Conservation (phyloP, 2,329 filamentous ascomycete species). For the Neofusicoccum sp. region DNA sequence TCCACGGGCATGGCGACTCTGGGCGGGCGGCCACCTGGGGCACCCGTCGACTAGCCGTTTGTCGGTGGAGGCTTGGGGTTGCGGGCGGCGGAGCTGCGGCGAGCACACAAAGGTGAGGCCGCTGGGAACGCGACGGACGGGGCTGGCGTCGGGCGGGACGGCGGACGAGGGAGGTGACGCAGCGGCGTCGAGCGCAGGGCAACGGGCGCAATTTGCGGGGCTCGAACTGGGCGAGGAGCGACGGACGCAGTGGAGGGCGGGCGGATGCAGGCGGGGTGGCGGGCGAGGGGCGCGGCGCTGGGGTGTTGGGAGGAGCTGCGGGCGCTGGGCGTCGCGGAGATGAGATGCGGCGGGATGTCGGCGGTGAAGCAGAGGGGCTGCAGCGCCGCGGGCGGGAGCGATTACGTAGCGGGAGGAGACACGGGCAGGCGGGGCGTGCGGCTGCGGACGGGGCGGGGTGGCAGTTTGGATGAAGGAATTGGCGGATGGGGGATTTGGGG, state of each 20-base stretch:
- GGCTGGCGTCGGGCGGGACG: neutral
- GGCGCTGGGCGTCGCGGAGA: constrained; percentile 17
- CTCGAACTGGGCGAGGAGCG: neutral
- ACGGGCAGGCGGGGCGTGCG: neutral
- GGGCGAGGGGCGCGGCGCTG: neutral
- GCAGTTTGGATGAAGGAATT: constrained; percentile 7
- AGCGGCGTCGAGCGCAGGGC: neutral
- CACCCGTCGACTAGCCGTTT: constrained; percentile 9
- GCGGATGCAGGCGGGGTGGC: neutral
- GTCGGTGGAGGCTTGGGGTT: neutral
- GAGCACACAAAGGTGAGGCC: neutral
- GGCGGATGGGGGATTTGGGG: constrained; percentile 14
- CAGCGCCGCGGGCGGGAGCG: constrained; percentile 8
- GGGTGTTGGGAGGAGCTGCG: constrained; percentile 15
- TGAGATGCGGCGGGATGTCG: constrained; percentile 16
- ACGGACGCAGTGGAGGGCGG: neutral
- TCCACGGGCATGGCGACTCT: constrained; percentile 11
- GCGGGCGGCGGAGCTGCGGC: neutral
- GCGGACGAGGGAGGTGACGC: neutral
- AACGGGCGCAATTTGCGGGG: constrained; percentile 5
- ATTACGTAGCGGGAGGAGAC: constrained; percentile 7
- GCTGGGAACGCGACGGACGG: neutral
- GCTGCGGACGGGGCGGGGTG: neutral
- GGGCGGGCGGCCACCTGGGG: constrained; percentile 5
- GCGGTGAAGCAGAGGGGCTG: constrained; percentile 16